These are phyloP conservation scores for Cytospora piceicola DNA, from an alignment of 2,329 filamentous ascomycete genomes.

Conservation along the genomic window DNA sequence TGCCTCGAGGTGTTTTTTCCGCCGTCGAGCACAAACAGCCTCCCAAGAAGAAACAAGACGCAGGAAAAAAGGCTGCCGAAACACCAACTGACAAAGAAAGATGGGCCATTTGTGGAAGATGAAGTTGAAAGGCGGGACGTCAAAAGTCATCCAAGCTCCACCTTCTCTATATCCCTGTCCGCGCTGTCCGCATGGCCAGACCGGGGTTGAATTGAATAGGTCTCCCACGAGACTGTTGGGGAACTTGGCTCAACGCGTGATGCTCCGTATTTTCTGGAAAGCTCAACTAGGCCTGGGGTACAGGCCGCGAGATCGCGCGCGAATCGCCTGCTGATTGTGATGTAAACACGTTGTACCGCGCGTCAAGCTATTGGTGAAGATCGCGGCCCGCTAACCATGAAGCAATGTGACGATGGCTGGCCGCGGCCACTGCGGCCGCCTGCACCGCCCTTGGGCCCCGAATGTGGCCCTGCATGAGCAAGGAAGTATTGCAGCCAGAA, in stretches of 20 bases:
- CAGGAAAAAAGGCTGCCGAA: slow-evolving; percentile 6
- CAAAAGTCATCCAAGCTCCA: background rate
- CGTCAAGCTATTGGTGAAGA: slow-evolving; percentile 24
- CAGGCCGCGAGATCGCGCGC: slow-evolving; percentile 10
- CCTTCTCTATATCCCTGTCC: background rate
- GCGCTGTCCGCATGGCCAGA: background rate
- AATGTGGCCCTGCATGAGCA: slow-evolving; percentile 1
- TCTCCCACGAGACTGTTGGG: background rate
- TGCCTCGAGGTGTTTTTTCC: background rate
- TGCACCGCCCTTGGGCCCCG: slow-evolving; percentile 2
- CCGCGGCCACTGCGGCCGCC: slow-evolving; percentile 12
- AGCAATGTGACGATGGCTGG: slow-evolving; percentile 18
- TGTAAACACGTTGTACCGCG: slow-evolving; percentile 21
- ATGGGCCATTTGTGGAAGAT: background rate
- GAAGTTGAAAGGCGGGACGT: background rate
- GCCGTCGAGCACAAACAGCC: slow-evolving; percentile 8
- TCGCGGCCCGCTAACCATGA: slow-evolving; percentile 8
- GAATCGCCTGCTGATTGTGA: slow-evolving; percentile 13
- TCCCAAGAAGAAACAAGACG: background rate
- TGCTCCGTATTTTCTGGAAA: background rate
- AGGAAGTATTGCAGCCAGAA: slow-evolving; percentile 5
- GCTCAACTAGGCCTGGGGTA: slow-evolving; percentile 9
- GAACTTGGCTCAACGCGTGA: slow-evolving; percentile 4
- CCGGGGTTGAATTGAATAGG: background rate
- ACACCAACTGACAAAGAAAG: slow-evolving; percentile 1